Evolutionary conservation across 2,329 filamentous ascomycete genomes (phyloP).

Genomic region (Neofusicoccum parvum): DNA sequence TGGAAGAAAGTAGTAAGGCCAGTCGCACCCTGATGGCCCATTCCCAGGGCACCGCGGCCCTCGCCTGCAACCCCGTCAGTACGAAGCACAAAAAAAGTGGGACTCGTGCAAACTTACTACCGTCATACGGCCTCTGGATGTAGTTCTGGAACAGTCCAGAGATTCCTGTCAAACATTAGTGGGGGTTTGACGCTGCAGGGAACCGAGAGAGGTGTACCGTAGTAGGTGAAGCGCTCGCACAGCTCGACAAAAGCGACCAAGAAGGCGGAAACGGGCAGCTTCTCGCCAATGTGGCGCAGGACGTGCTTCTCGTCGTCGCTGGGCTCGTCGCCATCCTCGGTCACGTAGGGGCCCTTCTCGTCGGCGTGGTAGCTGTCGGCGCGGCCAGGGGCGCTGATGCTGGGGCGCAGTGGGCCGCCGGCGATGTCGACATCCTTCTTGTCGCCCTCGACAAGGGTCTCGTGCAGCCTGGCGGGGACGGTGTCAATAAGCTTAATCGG

Average conservation of each 20-base stretch:
- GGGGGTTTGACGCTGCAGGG: neutral
- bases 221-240: slow-evolving; percentile 41
- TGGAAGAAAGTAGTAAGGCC: slow-evolving; percentile 40
- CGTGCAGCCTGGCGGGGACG: neutral
- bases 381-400: neutral
- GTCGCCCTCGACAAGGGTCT: neutral
- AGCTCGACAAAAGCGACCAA: slow-evolving; percentile 41
- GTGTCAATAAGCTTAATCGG: neutral
- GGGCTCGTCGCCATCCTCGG: slow-evolving; percentile 32
- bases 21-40: slow-evolving; percentile 37
- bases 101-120: neutral
- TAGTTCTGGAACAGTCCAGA: slow-evolving; percentile 44
- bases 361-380: slow-evolving; percentile 14
- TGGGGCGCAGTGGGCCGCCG: slow-evolving; percentile 12
- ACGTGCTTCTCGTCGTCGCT: slow-evolving; percentile 36
- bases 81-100: neutral
- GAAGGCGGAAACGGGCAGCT: slow-evolving; percentile 38
- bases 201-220: neutral
- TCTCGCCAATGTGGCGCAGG: slow-evolving; percentile 38
- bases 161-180: neutral
- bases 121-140: slow-evolving; percentile 29
- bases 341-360: slow-evolving; percentile 9
- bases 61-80: neutral
- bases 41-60: slow-evolving; percentile 27
- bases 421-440: slow-evolving; percentile 12